A percentile compares a stretch with the other conserved stretches of the same genome.
phyloP scores from a whole-genome alignment of 768 basidiomycete genomes.

The Piloderma croceum region DNA sequence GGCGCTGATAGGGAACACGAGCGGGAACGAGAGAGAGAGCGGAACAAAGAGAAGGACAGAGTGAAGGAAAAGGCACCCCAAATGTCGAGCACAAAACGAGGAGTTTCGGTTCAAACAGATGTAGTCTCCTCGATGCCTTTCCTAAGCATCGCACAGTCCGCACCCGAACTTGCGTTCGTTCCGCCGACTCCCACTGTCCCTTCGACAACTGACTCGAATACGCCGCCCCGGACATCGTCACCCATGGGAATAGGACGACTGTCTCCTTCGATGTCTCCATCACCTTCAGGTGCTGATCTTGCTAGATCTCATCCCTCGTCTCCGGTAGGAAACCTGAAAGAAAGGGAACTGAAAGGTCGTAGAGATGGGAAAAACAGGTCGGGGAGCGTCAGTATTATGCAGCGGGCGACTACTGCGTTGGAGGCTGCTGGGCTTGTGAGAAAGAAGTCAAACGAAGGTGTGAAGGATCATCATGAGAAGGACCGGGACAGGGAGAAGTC shows the following conservation, averaged over 20 bases:
- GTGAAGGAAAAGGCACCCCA: constrained; percentile 19
- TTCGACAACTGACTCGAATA: constrained; percentile 39
- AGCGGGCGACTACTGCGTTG: constrained; percentile 86
- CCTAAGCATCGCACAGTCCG: constrained; percentile 30
- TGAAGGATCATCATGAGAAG: constrained; percentile 46
- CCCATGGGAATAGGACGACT: constrained; percentile 30
- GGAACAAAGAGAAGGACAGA: constrained; percentile 28
- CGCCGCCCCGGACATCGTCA: constrained; percentile 45
- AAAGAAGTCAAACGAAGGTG: constrained; percentile 75
- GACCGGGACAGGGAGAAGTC: constrained; percentile 31
- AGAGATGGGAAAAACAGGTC: constrained; percentile 60
- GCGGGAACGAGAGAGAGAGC: constrained; percentile 16
- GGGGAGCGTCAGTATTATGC: constrained; percentile 94
- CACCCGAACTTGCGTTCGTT: constrained; percentile 66
- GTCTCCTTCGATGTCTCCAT: constrained; percentile 55
- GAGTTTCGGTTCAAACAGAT: constrained; percentile 47
- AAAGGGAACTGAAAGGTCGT: constrained; percentile 52
- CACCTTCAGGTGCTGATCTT: constrained; percentile 45
- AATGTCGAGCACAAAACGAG: constrained; percentile 15
- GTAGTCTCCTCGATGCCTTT: too few species aligned
- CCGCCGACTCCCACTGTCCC: constrained; percentile 69
- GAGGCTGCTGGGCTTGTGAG: constrained; percentile 80
- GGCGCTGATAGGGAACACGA: constrained; percentile 14
- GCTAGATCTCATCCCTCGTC: constrained; percentile 65
- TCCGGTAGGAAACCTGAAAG: constrained; percentile 56